Conservation (phyloP, 176 grass and related monocot genomes). For the Paspalum vaginatum region DNA sequence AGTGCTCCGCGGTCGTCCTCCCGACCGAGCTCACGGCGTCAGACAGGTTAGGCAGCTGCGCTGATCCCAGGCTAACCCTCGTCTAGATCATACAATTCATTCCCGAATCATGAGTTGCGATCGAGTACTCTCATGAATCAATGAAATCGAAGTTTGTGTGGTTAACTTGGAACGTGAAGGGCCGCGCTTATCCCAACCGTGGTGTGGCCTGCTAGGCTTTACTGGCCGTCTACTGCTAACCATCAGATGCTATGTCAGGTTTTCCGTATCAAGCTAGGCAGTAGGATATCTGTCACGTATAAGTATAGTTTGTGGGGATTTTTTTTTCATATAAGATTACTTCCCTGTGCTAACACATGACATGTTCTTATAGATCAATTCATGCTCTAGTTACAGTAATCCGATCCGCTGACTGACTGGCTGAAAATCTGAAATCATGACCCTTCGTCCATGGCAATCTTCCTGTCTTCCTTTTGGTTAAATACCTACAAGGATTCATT, state of each 20-base stretch:
- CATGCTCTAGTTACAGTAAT: not conserved
- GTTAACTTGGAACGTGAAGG: not conserved
- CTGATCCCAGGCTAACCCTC: not conserved
- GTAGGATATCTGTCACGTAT: not conserved
- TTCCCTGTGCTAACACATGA: not conserved
- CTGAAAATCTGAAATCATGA: not conserved
- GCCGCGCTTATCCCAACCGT: not conserved
- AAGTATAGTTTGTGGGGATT: not conserved
- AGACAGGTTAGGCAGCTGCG: not conserved
- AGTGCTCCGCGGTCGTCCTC: not conserved
- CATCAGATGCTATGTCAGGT: not conserved
- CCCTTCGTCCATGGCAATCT: not conserved
- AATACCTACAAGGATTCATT: not conserved
- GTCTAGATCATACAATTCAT: not conserved
- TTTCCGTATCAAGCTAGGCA: not conserved
- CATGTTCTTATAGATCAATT: not conserved
- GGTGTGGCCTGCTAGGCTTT: no score
- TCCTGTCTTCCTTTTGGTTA: conserved; percentile 1
- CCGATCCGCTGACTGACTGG: not conserved
- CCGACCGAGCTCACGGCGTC: not conserved
- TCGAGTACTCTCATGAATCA: not conserved
- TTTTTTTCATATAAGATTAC: not conserved
- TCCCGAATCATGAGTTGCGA: not conserved
- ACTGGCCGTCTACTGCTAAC: not conserved
- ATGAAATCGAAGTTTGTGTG: not conserved